A percentile compares a stretch with the other conserved stretches of the same genome.
These are phyloP conservation scores for Biscogniauxia mediterranea DNA, from an alignment of 2,329 filamentous ascomycete species.

Conservation along the genomic window DNA sequence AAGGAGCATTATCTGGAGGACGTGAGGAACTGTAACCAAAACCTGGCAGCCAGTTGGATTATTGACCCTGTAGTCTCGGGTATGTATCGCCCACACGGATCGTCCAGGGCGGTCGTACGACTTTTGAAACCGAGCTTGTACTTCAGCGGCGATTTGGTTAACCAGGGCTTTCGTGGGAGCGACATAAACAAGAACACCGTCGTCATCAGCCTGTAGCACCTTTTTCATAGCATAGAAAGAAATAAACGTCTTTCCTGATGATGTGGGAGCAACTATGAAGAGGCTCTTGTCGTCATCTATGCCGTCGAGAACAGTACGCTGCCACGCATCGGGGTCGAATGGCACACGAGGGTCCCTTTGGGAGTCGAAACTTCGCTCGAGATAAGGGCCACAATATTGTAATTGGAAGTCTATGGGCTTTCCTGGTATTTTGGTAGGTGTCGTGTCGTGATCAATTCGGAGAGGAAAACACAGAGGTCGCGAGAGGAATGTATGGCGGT, in stretches of 20 bases:
- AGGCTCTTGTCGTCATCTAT: constrained; percentile 69
- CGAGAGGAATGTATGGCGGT: constrained; percentile 3
- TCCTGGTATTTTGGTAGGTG: not conserved
- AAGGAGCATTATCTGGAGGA: constrained; percentile 76
- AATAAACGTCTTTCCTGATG: constrained; percentile 80
- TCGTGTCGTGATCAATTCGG: not conserved
- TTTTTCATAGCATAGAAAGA: constrained; percentile 83
- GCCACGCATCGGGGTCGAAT: constrained; percentile 76
- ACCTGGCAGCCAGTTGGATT: constrained; percentile 71
- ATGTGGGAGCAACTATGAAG: constrained; percentile 75
- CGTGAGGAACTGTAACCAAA: constrained; percentile 73
- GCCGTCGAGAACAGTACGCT: constrained; percentile 68
- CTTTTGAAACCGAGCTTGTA: constrained; percentile 73
- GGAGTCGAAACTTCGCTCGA: constrained; percentile 73
- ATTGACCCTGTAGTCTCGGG: constrained; percentile 72
- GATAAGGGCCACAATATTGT: constrained; percentile 66
- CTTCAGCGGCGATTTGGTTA: constrained; percentile 79
- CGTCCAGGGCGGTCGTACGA: constrained; percentile 57
- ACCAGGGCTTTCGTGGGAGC: constrained; percentile 80
- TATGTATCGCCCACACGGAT: constrained; percentile 78
- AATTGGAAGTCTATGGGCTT: constrained; percentile 59
- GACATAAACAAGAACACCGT: constrained; percentile 73
- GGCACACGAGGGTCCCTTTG: constrained; percentile 63
- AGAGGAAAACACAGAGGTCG: constrained; percentile 12
- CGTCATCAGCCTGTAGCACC: constrained; percentile 64